These are phyloP conservation scores for Aureobasidium leucospermi DNA, from an alignment of 2,329 filamentous ascomycete species.

Conservation along the genomic window DNA sequence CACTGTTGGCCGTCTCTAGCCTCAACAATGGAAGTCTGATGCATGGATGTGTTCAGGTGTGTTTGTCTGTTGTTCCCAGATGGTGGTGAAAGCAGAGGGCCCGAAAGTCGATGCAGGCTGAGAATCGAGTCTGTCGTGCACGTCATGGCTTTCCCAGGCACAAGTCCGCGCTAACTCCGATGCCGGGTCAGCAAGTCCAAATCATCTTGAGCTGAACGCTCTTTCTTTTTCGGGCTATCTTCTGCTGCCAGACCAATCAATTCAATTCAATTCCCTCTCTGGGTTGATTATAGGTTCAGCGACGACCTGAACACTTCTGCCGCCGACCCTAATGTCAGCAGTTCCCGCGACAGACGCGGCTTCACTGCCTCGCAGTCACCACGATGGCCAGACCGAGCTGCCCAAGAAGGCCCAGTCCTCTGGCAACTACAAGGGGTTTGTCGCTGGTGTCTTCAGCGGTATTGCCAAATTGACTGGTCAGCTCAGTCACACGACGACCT, in stretches of 20 bases:
- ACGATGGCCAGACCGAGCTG: conserved; percentile 9
- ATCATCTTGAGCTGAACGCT: background rate
- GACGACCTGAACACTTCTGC: background rate
- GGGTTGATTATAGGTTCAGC: background rate
- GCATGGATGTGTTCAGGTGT: too few species aligned
- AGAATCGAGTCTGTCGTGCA: background rate
- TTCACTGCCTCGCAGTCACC: conserved; percentile 3
- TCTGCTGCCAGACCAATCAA: background rate
- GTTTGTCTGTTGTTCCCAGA: background rate
- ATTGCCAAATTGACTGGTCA: conserved; percentile 80
- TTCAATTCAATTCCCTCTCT: background rate
- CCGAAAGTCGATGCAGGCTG: background rate
- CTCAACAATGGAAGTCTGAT: too few species aligned
- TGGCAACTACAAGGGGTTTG: conserved; percentile 84
- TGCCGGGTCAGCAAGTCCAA: background rate
- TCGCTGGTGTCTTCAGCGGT: conserved; percentile 91
- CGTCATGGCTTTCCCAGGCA: background rate
- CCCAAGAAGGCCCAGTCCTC: conserved; percentile 20
- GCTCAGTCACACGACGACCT: conserved; percentile 22
- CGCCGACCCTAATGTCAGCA: background rate
- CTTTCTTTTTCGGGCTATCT: background rate
- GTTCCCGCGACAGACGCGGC: background rate
- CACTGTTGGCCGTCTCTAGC: too few species aligned
- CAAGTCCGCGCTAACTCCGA: background rate
- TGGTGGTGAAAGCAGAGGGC: background rate